A percentile compares a stretch with the other conserved stretches of the same genome.
Conservation (phyloP, 176 grass and related monocot genomes). For the Dendrocalamus sinicus region DNA sequence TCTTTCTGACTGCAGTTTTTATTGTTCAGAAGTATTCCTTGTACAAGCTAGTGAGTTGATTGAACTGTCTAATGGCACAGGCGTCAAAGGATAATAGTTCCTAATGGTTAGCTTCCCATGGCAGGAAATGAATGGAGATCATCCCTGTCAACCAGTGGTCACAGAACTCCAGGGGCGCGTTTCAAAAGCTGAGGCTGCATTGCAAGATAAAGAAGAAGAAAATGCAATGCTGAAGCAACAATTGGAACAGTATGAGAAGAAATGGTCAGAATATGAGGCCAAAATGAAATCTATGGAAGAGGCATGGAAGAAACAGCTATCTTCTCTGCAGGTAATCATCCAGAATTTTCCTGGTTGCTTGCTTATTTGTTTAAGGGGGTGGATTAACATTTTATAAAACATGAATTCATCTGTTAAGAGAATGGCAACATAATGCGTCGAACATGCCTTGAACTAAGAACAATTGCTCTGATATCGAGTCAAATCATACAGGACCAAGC, state of each 20-base stretch:
- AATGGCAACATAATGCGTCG: slow-evolving; percentile 24
- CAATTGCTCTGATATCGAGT: slow-evolving; percentile 18
- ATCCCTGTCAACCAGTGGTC: slow-evolving; percentile 55
- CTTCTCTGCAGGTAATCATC: slow-evolving; percentile 81
- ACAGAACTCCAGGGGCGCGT: slow-evolving; percentile 61
- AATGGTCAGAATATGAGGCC: slow-evolving; percentile 82
- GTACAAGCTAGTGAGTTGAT: slow-evolving; percentile 25
- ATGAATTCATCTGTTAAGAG: slow-evolving; percentile 26
- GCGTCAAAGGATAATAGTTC: slow-evolving; percentile 4
- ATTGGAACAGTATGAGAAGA: slow-evolving; percentile 84
- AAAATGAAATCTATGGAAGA: slow-evolving; percentile 97
- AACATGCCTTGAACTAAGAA: neutral
- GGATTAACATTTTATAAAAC: slow-evolving; percentile 2
- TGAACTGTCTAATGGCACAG: slow-evolving; percentile 18
- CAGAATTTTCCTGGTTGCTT: slow-evolving; percentile 2
- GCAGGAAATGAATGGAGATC: slow-evolving; percentile 61
- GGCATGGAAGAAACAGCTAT: slow-evolving; percentile 83
- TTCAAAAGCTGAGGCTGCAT: slow-evolving; percentile 62
- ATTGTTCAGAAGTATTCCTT: neutral
- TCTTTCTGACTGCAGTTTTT: neutral
- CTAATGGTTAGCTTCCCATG: slow-evolving; percentile 34
- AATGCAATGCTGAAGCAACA: slow-evolving; percentile 75
- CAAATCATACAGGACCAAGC: neutral
- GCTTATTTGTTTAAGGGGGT: slow-evolving; percentile 12
- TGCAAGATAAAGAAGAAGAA: slow-evolving; percentile 85